Evolutionary conservation across 1,139 yeast species (phyloP).

Genomic region (Diutina rugosa): DNA sequence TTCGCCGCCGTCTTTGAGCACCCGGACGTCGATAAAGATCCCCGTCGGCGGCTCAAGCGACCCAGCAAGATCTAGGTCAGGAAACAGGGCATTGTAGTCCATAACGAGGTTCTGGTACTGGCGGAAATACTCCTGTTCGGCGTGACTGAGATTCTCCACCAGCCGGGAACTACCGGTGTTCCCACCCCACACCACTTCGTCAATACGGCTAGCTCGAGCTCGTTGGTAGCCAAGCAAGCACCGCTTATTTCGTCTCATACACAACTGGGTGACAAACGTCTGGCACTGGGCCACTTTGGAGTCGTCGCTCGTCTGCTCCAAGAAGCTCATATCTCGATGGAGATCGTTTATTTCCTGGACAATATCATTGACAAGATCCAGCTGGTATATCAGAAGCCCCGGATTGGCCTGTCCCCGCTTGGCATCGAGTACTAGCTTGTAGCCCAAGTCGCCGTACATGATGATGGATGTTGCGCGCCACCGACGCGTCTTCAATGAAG

Average conservation of each 20-base stretch:
- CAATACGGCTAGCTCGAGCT: slow-evolving; percentile 55
- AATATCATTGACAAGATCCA: slow-evolving; percentile 59
- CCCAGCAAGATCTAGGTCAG: slow-evolving; percentile 84
- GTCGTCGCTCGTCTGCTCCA: slow-evolving; percentile 19
- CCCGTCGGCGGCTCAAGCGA: slow-evolving; percentile 82
- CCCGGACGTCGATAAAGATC: slow-evolving; percentile 87
- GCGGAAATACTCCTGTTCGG: slow-evolving; percentile 70
- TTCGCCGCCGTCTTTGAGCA: slow-evolving; percentile 89
- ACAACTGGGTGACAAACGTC: slow-evolving; percentile 65
- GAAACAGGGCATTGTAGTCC: slow-evolving; percentile 64
- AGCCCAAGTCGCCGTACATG: slow-evolving; percentile 87
- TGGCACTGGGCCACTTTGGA: slow-evolving; percentile 52
- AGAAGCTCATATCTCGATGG: slow-evolving; percentile 35
- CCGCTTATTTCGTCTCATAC: slow-evolving; percentile 79
- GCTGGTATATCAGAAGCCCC: slow-evolving; percentile 59
- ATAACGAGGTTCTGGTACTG: slow-evolving; percentile 61
- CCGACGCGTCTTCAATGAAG: not conserved
- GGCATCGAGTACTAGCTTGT: slow-evolving; percentile 74
- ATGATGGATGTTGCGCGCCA: not conserved
- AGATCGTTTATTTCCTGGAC: slow-evolving; percentile 47
- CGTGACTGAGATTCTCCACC: slow-evolving; percentile 50
- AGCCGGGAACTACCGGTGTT: slow-evolving; percentile 10
- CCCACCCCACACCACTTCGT: slow-evolving; percentile 53
- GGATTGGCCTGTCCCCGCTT: slow-evolving; percentile 61
- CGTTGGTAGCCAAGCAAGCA: slow-evolving; percentile 77